Percentiles rank a stretch among this genome's conserved stretches.
phyloP scores from a whole-genome alignment of 805 yeast genomes.

The Schwanniomyces vanrijiae region DNA sequence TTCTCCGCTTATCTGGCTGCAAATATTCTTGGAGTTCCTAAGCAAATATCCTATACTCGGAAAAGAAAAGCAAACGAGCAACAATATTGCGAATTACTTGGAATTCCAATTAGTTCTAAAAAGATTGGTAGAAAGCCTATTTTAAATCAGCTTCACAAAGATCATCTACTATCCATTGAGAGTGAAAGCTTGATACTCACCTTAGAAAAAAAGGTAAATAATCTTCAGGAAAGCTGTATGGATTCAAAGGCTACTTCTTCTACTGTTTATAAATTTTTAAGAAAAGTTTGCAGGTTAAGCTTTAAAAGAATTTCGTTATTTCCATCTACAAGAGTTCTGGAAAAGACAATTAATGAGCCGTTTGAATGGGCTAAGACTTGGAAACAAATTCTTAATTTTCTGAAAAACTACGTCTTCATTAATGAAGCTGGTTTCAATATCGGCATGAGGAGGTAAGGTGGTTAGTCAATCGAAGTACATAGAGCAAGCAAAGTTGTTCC shows the following conservation, averaged over 20 bases:
- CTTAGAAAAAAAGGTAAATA: not conserved
- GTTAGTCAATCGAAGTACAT: too few relatives aligned
- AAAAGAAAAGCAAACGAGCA: not conserved
- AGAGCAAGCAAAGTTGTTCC: not conserved
- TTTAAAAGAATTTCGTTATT: not conserved
- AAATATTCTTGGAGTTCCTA: not conserved
- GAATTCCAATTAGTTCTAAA: not conserved
- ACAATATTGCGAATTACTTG: not conserved
- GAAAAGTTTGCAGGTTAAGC: not conserved
- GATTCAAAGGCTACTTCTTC: not conserved
- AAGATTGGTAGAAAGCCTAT: not conserved
- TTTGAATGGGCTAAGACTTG: not conserved
- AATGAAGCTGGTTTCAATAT: too few relatives aligned
- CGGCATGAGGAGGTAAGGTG: too few relatives aligned
- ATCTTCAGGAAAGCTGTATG: not conserved
- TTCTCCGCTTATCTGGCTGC: not conserved
- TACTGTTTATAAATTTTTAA: not conserved
- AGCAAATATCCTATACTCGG: not conserved
- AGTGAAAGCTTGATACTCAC: not conserved
- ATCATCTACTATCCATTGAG: too few relatives aligned
- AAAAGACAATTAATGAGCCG: not conserved
- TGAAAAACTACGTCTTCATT: not conserved
- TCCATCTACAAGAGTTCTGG: not conserved
- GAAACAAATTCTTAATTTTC: not conserved
- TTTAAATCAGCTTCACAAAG: too few relatives aligned